Evolutionary conservation across 768 basidiomycete species (phyloP), one percentile per base, ranked within the genome.

Genomic region (Pulveroboletus ravenelii): DNA sequence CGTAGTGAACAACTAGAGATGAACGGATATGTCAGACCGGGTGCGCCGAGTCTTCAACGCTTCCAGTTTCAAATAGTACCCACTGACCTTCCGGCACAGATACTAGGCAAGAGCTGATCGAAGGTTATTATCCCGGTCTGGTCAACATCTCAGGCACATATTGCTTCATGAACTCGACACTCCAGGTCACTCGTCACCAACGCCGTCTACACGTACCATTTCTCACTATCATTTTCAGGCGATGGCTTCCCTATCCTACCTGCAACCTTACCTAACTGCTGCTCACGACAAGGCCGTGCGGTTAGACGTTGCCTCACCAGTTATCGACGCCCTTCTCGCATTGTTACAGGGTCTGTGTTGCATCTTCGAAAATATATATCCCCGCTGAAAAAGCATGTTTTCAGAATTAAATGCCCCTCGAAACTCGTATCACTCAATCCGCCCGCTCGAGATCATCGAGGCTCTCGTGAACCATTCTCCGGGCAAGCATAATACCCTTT

Each of bases 91-190:
- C 39, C 18, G 6, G 23, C 38, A 23, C 45, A 67, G 66, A 62
- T 18, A 32, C 50, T 40, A 66, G 60, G 53, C 62, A 62, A 41
- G 66, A 58, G 27, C 38, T 37, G 14, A 41, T 38, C 30, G 62
- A 76, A 14, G 74, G 77, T 18, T 78, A 83, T 60, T 96, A 90
- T 67, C 88, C 93, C 2, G 94, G 94, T 0, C 84, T 97, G 44
- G 88, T 96, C 63, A 97, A 97, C 62, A 86, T 94, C 34, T 94
- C 93, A 9, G 94, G 94, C 10, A 95, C 93, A 45, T 89, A 95
- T 57, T 97, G 95, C 64, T 98, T 96, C 74, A 89, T 97, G 84
- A 95, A 98, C 66, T 93, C 95, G 12, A 93, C 93, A 3, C 73
- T 97, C 10, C 95, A 97, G 80, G 90, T 80, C 60, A 64, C 62